phyloP scores from a whole-genome alignment of 176 grass and related monocot species.

The Triticum urartu region DNA sequence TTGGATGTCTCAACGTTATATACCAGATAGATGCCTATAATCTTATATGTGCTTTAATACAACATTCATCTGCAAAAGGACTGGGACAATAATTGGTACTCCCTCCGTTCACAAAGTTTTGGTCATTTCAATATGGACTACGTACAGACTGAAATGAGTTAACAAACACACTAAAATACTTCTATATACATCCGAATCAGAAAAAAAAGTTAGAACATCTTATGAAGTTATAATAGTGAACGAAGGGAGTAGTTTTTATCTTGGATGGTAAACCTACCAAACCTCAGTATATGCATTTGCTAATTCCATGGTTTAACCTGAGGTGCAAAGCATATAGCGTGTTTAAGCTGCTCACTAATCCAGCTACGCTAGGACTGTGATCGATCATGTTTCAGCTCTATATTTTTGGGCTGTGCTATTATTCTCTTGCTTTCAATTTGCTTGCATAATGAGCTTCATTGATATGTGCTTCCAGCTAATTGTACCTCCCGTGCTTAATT shows the following conservation, averaged over 20 bases:
- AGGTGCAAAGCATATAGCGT: not conserved
- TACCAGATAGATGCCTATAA: not conserved
- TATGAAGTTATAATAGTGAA: no score
- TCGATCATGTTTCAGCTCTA: conserved; percentile 17
- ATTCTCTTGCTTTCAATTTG: conserved; percentile 18
- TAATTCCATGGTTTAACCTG: conserved; percentile 12
- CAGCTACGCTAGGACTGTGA: not conserved
- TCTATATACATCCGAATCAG: no score
- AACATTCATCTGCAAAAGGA: not conserved
- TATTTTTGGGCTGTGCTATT: conserved; percentile 8
- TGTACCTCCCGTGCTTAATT: conserved; percentile 77
- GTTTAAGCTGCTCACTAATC: not conserved
- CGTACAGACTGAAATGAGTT: no score
- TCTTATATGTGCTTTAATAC: not conserved
- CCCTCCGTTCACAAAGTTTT: no score
- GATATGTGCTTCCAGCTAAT: conserved; percentile 58
- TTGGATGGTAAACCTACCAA: conserved; percentile 21
- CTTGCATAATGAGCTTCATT: conserved; percentile 25
- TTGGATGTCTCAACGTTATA: not conserved
- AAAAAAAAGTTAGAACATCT: no score
- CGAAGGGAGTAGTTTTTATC: not conserved
- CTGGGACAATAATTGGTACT: not conserved
- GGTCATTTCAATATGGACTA: no score
- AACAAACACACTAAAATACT: no score
- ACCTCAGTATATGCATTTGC: not conserved